These are phyloP conservation scores for Pecoramyces ruminantium DNA, from an alignment of 192 early-diverging fungal genomes.

Conservation along the genomic window DNA sequence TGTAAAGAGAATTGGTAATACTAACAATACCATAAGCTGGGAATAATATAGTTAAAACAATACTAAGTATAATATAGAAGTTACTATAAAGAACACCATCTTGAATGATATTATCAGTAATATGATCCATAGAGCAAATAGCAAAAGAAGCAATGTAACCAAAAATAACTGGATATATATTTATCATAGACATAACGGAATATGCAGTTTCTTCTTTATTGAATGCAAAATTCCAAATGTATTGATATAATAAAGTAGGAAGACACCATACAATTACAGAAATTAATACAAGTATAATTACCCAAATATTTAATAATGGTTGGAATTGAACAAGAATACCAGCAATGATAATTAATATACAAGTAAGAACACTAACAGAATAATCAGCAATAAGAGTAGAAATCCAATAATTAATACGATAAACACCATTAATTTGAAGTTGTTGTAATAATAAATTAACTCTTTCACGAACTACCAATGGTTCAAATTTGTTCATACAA, in stretches of 20 bases:
- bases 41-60: background rate
- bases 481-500: background rate
- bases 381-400: background rate
- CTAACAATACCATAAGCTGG: background rate
- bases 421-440: background rate
- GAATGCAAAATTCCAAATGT: background rate
- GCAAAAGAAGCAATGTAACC: background rate
- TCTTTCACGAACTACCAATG: background rate
- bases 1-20: background rate
- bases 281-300: background rate
- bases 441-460: background rate
- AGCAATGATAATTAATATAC: background rate
- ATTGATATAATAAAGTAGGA: background rate
- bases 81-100: background rate
- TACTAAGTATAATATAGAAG: background rate
- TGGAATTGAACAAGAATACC: background rate
- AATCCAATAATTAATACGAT: background rate
- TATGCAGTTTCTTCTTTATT: background rate
- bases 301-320: background rate
- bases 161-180: background rate
- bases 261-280: background rate
- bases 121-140: background rate
- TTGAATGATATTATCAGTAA: background rate
- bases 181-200: background rate
- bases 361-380: background rate